phyloP scores from a whole-genome alignment of 352 stramenopile genomes.

The Globisporangium sylvaticum region DNA sequence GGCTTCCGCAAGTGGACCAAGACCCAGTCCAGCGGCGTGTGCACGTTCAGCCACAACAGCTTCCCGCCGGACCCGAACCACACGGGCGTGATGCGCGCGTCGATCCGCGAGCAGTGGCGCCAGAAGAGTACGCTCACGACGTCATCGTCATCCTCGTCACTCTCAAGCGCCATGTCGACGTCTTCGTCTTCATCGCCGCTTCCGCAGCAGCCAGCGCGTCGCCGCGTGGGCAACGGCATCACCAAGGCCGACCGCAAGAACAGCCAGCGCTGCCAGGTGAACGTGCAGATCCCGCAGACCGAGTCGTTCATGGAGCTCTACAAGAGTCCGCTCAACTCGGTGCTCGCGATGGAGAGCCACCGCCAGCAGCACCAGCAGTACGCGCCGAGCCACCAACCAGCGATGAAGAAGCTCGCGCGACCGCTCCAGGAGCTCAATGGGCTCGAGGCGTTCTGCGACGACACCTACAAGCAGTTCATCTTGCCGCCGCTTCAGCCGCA shows the following conservation, averaged over 20 bases:
- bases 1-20: slow-evolving; percentile 86
- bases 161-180: slow-evolving; percentile 6
- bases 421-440: slow-evolving; percentile 26
- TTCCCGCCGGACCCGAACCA: slow-evolving; percentile 60
- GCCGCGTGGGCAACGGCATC: slow-evolving; percentile 45
- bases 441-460: slow-evolving; percentile 51
- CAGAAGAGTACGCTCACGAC: slow-evolving; percentile 45
- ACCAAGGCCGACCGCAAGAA: slow-evolving; percentile 41
- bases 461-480: slow-evolving; percentile 43
- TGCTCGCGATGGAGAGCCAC: slow-evolving; percentile 7
- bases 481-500: slow-evolving; percentile 43
- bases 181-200: slow-evolving; percentile 4
- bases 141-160: slow-evolving; percentile 1
- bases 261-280: slow-evolving; percentile 22
- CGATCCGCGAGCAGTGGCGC: slow-evolving; percentile 68
- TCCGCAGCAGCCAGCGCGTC: slow-evolving; percentile 15
- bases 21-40: slow-evolving; percentile 71
- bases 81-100: slow-evolving; percentile 30
- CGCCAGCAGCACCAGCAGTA: slow-evolving; percentile 16
- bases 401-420: slow-evolving; percentile 52
- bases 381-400: slow-evolving; percentile 41
- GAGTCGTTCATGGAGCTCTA: slow-evolving; percentile 39
- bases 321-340: slow-evolving; percentile 34
- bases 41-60: slow-evolving; percentile 82
- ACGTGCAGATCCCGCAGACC: slow-evolving; percentile 22